These are phyloP conservation scores for Phytophthora nicotianae DNA, from an alignment of 352 stramenopile species.

Conservation along the genomic window DNA sequence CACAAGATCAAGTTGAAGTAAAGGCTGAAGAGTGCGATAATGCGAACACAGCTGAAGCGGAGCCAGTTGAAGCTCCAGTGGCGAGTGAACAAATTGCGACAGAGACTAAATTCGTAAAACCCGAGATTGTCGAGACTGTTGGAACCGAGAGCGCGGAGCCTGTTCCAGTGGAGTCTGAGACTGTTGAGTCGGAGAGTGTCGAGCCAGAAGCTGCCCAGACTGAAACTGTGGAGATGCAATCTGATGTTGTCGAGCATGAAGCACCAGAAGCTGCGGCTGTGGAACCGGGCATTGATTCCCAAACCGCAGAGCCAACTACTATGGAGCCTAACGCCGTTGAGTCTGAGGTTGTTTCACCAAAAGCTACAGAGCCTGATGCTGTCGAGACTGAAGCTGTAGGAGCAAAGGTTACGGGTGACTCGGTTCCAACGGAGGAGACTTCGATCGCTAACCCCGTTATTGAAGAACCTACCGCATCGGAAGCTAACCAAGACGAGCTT, in stretches of 20 bases:
- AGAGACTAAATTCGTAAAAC: too few species aligned
- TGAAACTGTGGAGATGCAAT: neutral
- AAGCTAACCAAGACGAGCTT: slow-evolving; percentile 8
- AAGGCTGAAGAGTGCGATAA: slow-evolving; percentile 5
- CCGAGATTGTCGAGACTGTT: too few species aligned
- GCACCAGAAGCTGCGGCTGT: neutral
- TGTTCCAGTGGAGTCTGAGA: neutral
- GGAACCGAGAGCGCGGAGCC: neutral
- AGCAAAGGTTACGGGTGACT: neutral
- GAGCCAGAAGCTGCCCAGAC: neutral
- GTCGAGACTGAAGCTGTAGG: slow-evolving; percentile 2
- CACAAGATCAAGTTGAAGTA: neutral
- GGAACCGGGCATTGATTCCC: neutral
- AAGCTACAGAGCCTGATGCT: neutral
- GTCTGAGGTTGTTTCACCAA: neutral
- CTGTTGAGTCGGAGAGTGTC: neutral
- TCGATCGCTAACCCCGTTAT: neutral
- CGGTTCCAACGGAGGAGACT: neutral
- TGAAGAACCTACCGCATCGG: neutral
- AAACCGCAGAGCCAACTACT: neutral
- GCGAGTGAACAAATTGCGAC: neutral
- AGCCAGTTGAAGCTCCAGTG: neutral
- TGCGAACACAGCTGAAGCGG: neutral
- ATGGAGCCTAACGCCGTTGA: neutral
- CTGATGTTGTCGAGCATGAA: neutral